A percentile compares a stretch with the other conserved stretches of the same genome.
phyloP scores from a whole-genome alignment of 306 rosid species.

The Medicago lupulina region DNA sequence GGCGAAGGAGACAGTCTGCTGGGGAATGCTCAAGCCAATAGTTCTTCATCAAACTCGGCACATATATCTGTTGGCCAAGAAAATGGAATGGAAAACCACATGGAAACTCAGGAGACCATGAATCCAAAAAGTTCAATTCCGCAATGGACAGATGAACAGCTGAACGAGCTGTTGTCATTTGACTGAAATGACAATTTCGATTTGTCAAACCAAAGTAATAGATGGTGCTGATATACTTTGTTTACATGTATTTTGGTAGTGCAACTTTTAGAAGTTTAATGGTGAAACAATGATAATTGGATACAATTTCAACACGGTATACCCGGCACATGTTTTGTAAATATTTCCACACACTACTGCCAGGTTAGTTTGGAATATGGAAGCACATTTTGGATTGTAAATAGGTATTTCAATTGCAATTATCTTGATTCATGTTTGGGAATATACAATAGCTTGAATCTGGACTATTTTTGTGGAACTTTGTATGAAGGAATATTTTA shows the following conservation, averaged over 20 bases:
- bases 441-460: conserved; percentile 14
- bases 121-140: conserved; percentile 52
- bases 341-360: conserved; percentile 26
- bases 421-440: not conserved
- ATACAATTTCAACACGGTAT: too few species aligned
- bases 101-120: conserved; percentile 36
- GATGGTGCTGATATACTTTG: not conserved
- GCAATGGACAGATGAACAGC: conserved; percentile 89
- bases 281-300: not conserved
- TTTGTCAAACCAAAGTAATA: not conserved
- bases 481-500: not conserved
- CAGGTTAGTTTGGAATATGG: not conserved
- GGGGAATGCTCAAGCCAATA: conserved; percentile 30
- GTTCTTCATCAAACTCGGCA: conserved; percentile 35
- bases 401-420: not conserved
- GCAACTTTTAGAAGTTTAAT: not conserved
- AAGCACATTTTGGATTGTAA: not conserved
- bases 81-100: conserved; percentile 23
- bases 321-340: not conserved
- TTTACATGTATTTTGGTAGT: conserved; percentile 4
- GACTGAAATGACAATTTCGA: conserved; percentile 48
- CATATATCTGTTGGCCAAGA: conserved; percentile 40
- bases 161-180: conserved; percentile 68
- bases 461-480: conserved; percentile 8
- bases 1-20: conserved; percentile 41